phyloP scores from a whole-genome alignment of 306 rosid genomes.

The Hippophae tibetana region DNA sequence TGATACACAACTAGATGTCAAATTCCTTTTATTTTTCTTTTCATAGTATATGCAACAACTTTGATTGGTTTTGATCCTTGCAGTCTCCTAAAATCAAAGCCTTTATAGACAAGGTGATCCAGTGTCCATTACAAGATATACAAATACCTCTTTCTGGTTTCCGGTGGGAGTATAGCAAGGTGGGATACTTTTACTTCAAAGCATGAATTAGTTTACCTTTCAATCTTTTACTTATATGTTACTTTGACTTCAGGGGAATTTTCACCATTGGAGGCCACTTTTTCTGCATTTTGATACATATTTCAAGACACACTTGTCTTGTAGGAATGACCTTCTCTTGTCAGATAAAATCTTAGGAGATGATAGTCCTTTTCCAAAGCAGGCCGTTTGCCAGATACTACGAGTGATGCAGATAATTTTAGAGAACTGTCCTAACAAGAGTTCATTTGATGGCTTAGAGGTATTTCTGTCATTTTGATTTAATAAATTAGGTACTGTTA shows the following conservation, averaged over 20 bases:
- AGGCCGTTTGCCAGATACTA: slow-evolving; percentile 78
- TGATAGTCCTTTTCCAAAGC: slow-evolving; percentile 73
- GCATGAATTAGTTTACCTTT: slow-evolving; percentile 3
- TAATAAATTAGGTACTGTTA: not conserved
- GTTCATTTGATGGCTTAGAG: slow-evolving; percentile 93
- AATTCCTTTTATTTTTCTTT: not conserved
- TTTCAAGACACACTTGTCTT: slow-evolving; percentile 77
- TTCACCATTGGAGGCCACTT: slow-evolving; percentile 93
- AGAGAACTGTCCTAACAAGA: slow-evolving; percentile 89
- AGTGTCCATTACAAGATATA: slow-evolving; percentile 88
- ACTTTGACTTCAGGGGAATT: slow-evolving; percentile 67
- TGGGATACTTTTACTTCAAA: slow-evolving; percentile 20
- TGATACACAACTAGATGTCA: too few relatives aligned
- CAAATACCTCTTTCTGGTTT: slow-evolving; percentile 91
- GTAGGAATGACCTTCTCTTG: slow-evolving; percentile 84
- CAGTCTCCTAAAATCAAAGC: slow-evolving; percentile 91
- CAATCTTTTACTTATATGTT: slow-evolving; percentile 16
- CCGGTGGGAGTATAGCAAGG: slow-evolving; percentile 92
- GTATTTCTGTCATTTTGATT: slow-evolving; percentile 29
- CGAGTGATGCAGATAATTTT: slow-evolving; percentile 87
- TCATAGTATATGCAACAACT: not conserved
- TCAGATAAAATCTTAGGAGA: slow-evolving; percentile 73
- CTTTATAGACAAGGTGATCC: slow-evolving; percentile 84
- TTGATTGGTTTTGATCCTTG: slow-evolving; percentile 27
- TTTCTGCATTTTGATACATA: slow-evolving; percentile 85